Percentiles rank a stretch among this genome's conserved stretches.
Evolutionary conservation across 805 yeast genomes (phyloP).

Genomic region (Candida chauliodis): DNA sequence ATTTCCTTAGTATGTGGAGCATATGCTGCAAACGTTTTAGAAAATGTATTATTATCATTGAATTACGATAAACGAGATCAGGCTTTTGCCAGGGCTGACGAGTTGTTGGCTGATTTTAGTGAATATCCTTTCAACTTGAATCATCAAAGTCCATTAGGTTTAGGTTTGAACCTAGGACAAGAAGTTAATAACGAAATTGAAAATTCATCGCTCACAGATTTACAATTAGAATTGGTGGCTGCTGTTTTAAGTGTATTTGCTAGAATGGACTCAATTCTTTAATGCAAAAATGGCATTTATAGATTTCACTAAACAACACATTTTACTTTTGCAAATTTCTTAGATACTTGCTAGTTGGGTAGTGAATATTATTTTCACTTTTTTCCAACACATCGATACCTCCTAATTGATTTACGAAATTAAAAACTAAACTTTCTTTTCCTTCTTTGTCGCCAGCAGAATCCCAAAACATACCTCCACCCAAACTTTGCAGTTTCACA

Average conservation of each 20-base stretch:
- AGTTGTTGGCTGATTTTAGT: slow-evolving; percentile 72
- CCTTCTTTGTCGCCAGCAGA: slow-evolving; percentile 52
- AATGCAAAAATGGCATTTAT: slow-evolving; percentile 13
- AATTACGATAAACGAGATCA: slow-evolving; percentile 87
- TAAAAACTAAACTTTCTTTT: slow-evolving; percentile 39
- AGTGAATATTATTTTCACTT: slow-evolving; percentile 13
- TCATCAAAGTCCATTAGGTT: slow-evolving; percentile 59
- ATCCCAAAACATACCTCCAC: slow-evolving; percentile 97
- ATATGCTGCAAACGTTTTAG: slow-evolving; percentile 94
- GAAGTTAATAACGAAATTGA: slow-evolving; percentile 55
- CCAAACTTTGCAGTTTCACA: slow-evolving; percentile 46
- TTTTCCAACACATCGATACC: slow-evolving; percentile 16
- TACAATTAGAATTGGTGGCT: slow-evolving; percentile 84
- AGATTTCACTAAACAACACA: too few relatives aligned
- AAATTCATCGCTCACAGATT: slow-evolving; percentile 46
- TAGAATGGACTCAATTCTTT: slow-evolving; percentile 86
- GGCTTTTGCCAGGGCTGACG: slow-evolving; percentile 94
- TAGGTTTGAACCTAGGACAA: slow-evolving; percentile 66
- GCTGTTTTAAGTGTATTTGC: slow-evolving; percentile 89
- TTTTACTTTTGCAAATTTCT: slow-evolving; percentile 1
- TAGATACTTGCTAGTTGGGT: slow-evolving; percentile 15
- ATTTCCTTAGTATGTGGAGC: slow-evolving; percentile 82
- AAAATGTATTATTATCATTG: slow-evolving; percentile 73
- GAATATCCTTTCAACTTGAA: slow-evolving; percentile 73
- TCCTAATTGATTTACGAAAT: slow-evolving; percentile 42